Evolutionary conservation across 805 yeast species (phyloP), one percentile per base, ranked within the genome.

Genomic region (Debaryomyces tyrocola): DNA sequence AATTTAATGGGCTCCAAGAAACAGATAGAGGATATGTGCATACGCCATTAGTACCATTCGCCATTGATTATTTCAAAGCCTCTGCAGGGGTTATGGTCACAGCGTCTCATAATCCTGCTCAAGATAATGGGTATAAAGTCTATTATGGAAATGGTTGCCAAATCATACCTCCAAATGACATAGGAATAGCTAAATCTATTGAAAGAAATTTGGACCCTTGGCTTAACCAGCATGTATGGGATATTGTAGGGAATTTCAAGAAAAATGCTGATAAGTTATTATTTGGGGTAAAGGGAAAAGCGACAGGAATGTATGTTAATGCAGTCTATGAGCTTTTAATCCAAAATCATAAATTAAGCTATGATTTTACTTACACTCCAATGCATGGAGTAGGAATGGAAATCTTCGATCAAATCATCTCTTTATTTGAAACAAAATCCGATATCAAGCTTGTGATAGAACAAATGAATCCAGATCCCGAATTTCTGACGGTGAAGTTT

Each of bases 131-230:
- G 0, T 92, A 89, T 68, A 92, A 92, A 60, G 98, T 92, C 0
- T 92, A 94, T 69, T 90, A 94, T 82, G 71, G 76, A 8, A 92
- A 92, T 61, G 98, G 97, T 4, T 92, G 97, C 64, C 98, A 94
- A 64, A 94, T 92, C 52, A 89, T 92, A 39, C 91, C 96, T 2
- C 98, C 99, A 0, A 90, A 85, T 58, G 98, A 94, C 59, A 56
- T 58, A 2, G 82, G 77, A 1, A 92, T 92, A 51, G 90, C 96
- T 18, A 49, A 62, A 2, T 59, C 73, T 1, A 92, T 92, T 36
- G 71, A 78, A 20, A 57, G 68, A 11, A 87, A 88, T 57, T 66
- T 88, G 49, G 63, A 53, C 3, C 92, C 96, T 0, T 77, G 86
- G 78, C 62, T 61, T 37, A 55, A 53, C 12, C 44, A 37, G 5